Conservation (phyloP, 2,329 filamentous ascomycete genomes). For the Aspergillus thermomutatus region DNA sequence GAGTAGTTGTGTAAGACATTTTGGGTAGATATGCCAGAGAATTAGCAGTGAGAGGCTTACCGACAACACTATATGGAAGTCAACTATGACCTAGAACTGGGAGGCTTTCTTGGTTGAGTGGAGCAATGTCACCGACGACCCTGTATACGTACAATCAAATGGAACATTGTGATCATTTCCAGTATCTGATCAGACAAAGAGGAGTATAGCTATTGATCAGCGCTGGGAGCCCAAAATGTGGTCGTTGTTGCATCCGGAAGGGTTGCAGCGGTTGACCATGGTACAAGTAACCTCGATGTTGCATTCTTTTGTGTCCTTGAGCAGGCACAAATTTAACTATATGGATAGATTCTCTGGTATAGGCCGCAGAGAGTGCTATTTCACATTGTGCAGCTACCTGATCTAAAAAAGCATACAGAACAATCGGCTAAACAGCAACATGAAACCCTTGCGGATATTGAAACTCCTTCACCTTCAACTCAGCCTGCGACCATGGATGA, state of each 20-base stretch:
- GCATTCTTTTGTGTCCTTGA: too few species aligned
- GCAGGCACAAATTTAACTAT: too few species aligned
- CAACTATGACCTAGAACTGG: neutral
- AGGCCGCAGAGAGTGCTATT: too few species aligned
- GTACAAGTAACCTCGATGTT: neutral
- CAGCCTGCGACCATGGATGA: constrained; percentile 18
- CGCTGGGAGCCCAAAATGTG: neutral
- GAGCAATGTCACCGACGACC: neutral
- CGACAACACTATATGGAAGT: neutral
- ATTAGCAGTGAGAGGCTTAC: neutral
- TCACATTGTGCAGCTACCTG: neutral
- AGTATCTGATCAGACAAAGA: too few species aligned
- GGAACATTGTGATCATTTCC: neutral
- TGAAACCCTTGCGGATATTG: constrained; percentile 20
- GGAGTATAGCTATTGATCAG: too few species aligned
- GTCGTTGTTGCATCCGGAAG: neutral
- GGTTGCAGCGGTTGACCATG: neutral
- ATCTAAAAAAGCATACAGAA: neutral
- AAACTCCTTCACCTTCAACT: constrained; percentile 14
- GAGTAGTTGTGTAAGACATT: neutral
- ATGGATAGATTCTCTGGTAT: too few species aligned
- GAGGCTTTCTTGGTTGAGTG: neutral
- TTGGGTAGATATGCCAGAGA: neutral
- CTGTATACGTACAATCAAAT: neutral
- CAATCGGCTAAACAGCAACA: constrained; percentile 3